Evolutionary conservation across 345 rosid genomes (phyloP).

Genomic region (Eucalyptus melliodora): DNA sequence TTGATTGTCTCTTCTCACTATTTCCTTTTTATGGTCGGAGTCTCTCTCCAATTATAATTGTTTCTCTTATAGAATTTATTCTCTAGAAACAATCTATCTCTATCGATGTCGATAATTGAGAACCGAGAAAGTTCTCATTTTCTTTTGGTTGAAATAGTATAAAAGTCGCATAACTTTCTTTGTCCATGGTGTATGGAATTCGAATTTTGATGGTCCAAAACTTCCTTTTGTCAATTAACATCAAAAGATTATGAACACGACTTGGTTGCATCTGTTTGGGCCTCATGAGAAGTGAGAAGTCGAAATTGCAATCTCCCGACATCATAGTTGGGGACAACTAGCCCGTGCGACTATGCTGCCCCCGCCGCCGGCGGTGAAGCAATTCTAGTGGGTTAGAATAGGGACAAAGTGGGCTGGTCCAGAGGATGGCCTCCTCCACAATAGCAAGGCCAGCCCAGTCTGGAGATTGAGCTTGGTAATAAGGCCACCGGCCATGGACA

Average conservation of each 20-base stretch:
- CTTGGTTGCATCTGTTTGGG: background rate
- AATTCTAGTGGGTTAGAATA: background rate
- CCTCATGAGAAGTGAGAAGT: background rate
- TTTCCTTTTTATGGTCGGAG: too few relatives aligned
- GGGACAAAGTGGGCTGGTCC: background rate
- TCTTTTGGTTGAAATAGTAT: background rate
- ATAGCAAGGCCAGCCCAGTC: background rate
- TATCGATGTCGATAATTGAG: background rate
- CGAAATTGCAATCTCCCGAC: background rate
- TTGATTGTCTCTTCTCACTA: rapidly evolving
- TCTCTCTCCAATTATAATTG: background rate
- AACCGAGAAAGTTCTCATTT: background rate
- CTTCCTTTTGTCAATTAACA: background rate
- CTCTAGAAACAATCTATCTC: background rate
- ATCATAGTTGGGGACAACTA: background rate
- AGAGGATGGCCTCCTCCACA: background rate
- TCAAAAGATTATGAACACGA: background rate
- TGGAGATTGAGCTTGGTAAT: background rate
- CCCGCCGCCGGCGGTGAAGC: background rate
- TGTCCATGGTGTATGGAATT: background rate
- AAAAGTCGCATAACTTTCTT: background rate
- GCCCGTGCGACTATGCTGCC: background rate
- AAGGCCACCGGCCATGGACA: background rate
- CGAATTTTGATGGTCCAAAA: background rate
- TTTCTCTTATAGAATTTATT: background rate